Evolutionary conservation across 108 stramenopile genomes (phyloP), one percentile per base, ranked within the genome.

Genomic region (Nitzschia sp.): DNA sequence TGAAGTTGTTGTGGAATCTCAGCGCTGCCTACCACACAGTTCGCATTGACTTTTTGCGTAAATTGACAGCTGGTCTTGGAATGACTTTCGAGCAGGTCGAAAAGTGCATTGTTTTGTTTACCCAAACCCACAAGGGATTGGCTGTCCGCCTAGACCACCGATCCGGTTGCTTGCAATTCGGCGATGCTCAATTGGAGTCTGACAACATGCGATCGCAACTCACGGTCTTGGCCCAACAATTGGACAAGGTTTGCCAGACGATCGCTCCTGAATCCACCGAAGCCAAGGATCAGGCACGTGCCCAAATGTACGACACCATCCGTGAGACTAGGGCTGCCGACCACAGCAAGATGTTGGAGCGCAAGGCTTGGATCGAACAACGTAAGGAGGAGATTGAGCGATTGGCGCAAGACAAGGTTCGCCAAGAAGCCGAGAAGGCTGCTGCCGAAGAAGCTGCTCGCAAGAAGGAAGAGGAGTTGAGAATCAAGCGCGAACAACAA

Each of bases 381-480:
- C 87, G 95, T 50, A 95, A 96, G 82, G 95, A 97, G 80, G 93
- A 95, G 57, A 78, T 90, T 8, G 92, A 94, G 70, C 81, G 92
- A 9, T 56, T 85, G 10, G 84, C 79, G 21, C 86, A 87, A 71
- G 94, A 96, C 55, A 81, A 89, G 62, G 51, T 83, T 12, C 65
- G 70, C 8, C 68, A 78, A 54, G 92, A 87, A 60, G 92, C 83
- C 29, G 76, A 71, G n/a, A 71, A 79, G 56, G 79, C 79, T 25
- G 80, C 66, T 50, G 83, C 78, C 21, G 93, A 95, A 58, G 94
- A 93, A 26, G 80, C 84, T 38, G 83, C 81, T 21, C 82, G 93
- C 54, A 95, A 90, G 85, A 80, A 78, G 34, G 94, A 97, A 71
- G 92, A 96, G 64, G 90, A 92, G 39, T 55, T 62, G 11, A 83